phyloP scores from a whole-genome alignment of 306 rosid genomes.

The Cajanus cajan region DNA sequence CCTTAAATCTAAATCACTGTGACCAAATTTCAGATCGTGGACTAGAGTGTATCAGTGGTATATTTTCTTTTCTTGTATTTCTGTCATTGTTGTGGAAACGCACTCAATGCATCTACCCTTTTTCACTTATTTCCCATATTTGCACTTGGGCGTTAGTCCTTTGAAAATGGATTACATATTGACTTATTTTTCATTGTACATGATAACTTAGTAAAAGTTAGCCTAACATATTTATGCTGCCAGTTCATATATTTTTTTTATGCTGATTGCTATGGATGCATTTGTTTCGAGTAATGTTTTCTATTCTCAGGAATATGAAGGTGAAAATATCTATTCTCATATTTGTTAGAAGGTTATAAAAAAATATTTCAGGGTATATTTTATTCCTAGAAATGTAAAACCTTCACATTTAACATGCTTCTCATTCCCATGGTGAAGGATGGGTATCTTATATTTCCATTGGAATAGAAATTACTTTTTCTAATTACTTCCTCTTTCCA shows the following conservation, averaged over 20 bases:
- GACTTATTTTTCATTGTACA: neutral
- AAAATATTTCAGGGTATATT: too few relatives aligned
- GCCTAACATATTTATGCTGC: neutral
- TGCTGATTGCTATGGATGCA: too few relatives aligned
- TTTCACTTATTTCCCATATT: slow-evolving; percentile 3
- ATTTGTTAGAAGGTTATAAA: too few relatives aligned
- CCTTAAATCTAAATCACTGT: slow-evolving; percentile 71
- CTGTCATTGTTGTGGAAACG: neutral
- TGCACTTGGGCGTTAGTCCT: slow-evolving; percentile 13
- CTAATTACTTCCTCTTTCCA: too few relatives aligned
- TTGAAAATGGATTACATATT: neutral
- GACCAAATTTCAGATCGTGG: slow-evolving; percentile 83
- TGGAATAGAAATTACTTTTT: too few relatives aligned
- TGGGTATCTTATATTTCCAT: too few relatives aligned
- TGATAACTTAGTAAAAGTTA: neutral
- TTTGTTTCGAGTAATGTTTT: too few relatives aligned
- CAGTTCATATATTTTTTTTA: neutral
- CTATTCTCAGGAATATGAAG: too few relatives aligned
- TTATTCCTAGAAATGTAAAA: too few relatives aligned
- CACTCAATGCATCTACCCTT: neutral
- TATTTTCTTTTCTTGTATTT: slow-evolving; percentile 10
- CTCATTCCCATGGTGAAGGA: too few relatives aligned
- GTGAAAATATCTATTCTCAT: too few relatives aligned
- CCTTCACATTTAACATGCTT: too few relatives aligned
- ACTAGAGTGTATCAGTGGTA: slow-evolving; percentile 70